Evolutionary conservation across 306 rosid species (phyloP), one percentile per base, ranked within the genome.

Genomic region (Herpetospermum pedunculosum): DNA sequence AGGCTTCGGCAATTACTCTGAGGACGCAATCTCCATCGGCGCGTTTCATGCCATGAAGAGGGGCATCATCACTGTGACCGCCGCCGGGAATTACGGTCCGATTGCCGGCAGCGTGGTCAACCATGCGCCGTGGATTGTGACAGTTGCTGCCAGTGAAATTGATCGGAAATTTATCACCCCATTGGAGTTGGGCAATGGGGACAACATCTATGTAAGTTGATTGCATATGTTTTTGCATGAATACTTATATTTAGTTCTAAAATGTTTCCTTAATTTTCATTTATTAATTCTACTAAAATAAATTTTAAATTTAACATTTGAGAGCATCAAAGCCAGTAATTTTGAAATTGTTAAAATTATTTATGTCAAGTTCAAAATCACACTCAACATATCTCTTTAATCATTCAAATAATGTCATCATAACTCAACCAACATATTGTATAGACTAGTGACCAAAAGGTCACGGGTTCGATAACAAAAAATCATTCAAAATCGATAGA

Each of bases 81-180:
- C 97, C 0, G 97, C 92, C 1, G 98, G 97, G 40, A 93, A 93
- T 65, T 82, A 74, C 65, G 97, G 98, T 18, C 98, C 98, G 10
- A n/a, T 21, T 38, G 19, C 81, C 72, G 85, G 76, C 19, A 76
- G 72, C 25, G 86, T 93, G 18, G 74, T 75, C 2, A 93, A 93
- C 76, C 79, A 62, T 50, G 98, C 97, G 0, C 98, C 98, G 1
- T 93, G 98, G 98, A 70, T 93, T 12, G 77, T 93, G 4, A 94
- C 98, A 0, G 96, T 94, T n/a, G 97, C 87, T 19, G 98, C 98
- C 19, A 87, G 94, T 76, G 88, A 88, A 52, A 86, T 89, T 80
- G 97, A 91, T 75, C 87, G 96, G 84, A 72, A 74, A 67, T 91
- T 94, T 80, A 75, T 32, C 29, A 89, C 83, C 80, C 79, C 67